Conservation (phyloP, 345 rosid species). For the Eucalyptus virginea region DNA sequence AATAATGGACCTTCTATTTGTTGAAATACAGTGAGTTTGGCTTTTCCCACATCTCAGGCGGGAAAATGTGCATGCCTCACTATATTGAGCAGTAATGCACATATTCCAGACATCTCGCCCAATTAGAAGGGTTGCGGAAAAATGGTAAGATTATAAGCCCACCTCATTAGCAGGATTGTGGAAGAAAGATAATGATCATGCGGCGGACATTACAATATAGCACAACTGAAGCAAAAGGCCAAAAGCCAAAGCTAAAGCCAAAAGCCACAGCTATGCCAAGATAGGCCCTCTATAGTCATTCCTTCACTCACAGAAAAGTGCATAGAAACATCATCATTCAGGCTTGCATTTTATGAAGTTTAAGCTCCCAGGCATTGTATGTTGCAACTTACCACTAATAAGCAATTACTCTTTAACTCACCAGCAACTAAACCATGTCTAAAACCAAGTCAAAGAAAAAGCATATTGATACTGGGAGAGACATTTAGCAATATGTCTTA, state of each 20-base stretch:
- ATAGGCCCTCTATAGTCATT: not conserved
- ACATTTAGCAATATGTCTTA: not conserved
- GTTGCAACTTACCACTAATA: not conserved
- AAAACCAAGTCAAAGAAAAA: not conserved
- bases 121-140: not conserved
- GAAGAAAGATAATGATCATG: not conserved
- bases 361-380: not conserved
- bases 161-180: not conserved
- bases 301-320: not conserved
- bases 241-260: not conserved
- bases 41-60: not conserved
- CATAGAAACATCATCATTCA: not conserved
- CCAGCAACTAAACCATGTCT: not conserved
- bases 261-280: not conserved
- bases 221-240: not conserved
- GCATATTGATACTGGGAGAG: not conserved
- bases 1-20: not conserved
- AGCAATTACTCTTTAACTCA: not conserved
- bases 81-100: not conserved
- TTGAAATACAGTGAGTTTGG: not conserved
- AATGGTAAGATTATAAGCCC: not conserved
- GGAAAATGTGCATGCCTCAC: not conserved
- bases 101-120: not conserved
- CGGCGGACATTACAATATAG: not conserved
- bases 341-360: not conserved